Evolutionary conservation across 768 basidiomycete genomes (phyloP).

Genomic region (Boletus speciosus): DNA sequence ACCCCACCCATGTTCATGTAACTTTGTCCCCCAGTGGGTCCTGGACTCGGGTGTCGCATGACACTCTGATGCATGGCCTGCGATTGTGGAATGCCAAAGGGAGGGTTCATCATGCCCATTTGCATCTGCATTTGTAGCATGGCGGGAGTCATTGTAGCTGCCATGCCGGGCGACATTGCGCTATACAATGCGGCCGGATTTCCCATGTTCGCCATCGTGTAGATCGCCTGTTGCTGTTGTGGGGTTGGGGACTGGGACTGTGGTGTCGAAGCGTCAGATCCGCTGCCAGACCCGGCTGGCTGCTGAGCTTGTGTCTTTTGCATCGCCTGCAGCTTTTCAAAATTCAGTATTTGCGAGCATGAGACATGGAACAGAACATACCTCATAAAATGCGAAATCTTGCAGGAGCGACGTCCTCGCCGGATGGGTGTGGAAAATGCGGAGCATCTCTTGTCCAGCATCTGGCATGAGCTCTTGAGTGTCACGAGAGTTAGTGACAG

Average conservation of each 20-base stretch:
- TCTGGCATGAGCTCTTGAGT: slow-evolving; percentile 96
- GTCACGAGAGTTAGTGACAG: slow-evolving; percentile 96
- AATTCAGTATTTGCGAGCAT: slow-evolving; percentile 3
- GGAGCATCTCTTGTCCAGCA: slow-evolving; percentile 93
- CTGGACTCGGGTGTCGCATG: slow-evolving; percentile 77
- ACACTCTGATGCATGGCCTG: slow-evolving; percentile 85
- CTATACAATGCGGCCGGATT: slow-evolving; percentile 45
- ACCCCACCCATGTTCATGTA: slow-evolving; percentile 44
- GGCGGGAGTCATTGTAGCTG: slow-evolving; percentile 28
- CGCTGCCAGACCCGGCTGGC: slow-evolving; percentile 23
- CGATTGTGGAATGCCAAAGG: slow-evolving; percentile 53
- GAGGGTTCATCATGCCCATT: slow-evolving; percentile 44
- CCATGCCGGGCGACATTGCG: slow-evolving; percentile 32
- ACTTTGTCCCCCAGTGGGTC: slow-evolving; percentile 44
- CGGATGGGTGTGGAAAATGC: slow-evolving; percentile 92
- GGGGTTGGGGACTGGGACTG: slow-evolving; percentile 41
- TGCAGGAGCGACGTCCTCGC: slow-evolving; percentile 90
- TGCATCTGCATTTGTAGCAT: slow-evolving; percentile 48
- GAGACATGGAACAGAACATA: slow-evolving; percentile 31
- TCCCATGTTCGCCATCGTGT: slow-evolving; percentile 37
- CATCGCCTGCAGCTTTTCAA: slow-evolving; percentile 71
- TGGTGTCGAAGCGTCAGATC: slow-evolving; percentile 29
- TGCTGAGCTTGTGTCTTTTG: slow-evolving; percentile 56
- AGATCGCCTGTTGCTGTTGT: slow-evolving; percentile 47
- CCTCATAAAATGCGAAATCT: slow-evolving; percentile 92